Evolutionary conservation across 1,284 basidiomycete species (phyloP), one percentile per base, ranked within the genome.

Genomic region (Cutaneotrichosporon sp.): DNA sequence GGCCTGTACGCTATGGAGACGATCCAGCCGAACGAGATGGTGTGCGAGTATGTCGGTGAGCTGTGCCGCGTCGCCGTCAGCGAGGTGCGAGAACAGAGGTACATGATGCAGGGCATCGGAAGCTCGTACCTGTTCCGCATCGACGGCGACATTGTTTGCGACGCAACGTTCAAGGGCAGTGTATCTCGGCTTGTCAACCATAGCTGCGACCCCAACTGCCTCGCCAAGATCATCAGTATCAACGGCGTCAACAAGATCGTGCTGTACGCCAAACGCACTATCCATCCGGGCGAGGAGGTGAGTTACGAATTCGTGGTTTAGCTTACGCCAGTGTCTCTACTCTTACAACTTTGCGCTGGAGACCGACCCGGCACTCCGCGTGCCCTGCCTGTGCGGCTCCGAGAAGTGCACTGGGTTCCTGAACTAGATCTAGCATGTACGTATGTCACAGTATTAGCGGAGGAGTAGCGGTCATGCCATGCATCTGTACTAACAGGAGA

Each of bases 11-110:
- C 94, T 36, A 90, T 95, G 88, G 93, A 97, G 83, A 87, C 88
- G 74, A 98, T 99, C 72, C 88, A 91, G 16, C 84, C 87, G 22
- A 93, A 94, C 6, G 97, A 99, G 81, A 98, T 99, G 93, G 96
- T 99, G 51, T 98, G 99, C 81, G 97, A 99, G 82, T 99, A 99
- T 74, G 97, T 99, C 10, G 97, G 97, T 38, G 97, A 99, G 83
- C 86, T 98, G 66, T 91, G 97, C 68, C 86, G 97, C 30, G 92
- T 95, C 62, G 90, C 92, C 72, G 93, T 99, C 5, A 96, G 97
- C 31, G 97, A 99, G 76, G 91, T 95, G 78, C 86, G 97, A 61
- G 97, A 99, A 83, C 96, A 97, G 83, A 86, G 88, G 72, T 99
- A 99, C 79, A 92, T 98, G 81, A 85, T 92, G 59, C 91, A 94